phyloP scores from a whole-genome alignment of 495 filamentous ascomycete genomes.

The Glonium stellatum region DNA sequence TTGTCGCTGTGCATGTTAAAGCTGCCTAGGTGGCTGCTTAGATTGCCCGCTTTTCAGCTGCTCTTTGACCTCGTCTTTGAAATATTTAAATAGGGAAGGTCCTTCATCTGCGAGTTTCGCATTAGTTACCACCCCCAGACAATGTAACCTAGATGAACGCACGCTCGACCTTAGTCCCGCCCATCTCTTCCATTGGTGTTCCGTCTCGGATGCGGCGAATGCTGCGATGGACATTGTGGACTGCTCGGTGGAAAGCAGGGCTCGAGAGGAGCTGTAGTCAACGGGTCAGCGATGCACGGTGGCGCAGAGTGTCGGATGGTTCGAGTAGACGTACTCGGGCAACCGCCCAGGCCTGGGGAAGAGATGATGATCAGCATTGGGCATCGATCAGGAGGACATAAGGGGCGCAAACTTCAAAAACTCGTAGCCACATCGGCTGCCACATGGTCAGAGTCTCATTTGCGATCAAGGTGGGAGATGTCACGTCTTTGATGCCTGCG shows the following conservation, averaged over 20 bases:
- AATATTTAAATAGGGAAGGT: conserved; percentile 26
- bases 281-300: not conserved
- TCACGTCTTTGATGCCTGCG: not conserved
- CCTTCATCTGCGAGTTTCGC: not conserved
- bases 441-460: not conserved
- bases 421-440: conserved; percentile 12
- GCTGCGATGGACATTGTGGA: conserved; percentile 28
- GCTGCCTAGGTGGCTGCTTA: not conserved
- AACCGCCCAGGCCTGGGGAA: conserved; percentile 9
- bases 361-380: not conserved
- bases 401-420: conserved; percentile 12
- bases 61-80: conserved; percentile 29
- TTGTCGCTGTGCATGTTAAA: no score
- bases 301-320: not conserved
- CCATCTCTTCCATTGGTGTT: conserved; percentile 33
- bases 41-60: conserved; percentile 7
- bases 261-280: conserved; percentile 25
- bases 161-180: conserved; percentile 34
- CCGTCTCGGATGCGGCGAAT: conserved; percentile 28
- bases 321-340: conserved; percentile 4
- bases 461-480: no score
- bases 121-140: not conserved
- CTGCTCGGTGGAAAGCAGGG: conserved; percentile 31
- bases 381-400: not conserved
- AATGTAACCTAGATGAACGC: not conserved